Evolutionary conservation across 1,284 basidiomycete species (phyloP).

Genomic region (Melampsora americana): DNA sequence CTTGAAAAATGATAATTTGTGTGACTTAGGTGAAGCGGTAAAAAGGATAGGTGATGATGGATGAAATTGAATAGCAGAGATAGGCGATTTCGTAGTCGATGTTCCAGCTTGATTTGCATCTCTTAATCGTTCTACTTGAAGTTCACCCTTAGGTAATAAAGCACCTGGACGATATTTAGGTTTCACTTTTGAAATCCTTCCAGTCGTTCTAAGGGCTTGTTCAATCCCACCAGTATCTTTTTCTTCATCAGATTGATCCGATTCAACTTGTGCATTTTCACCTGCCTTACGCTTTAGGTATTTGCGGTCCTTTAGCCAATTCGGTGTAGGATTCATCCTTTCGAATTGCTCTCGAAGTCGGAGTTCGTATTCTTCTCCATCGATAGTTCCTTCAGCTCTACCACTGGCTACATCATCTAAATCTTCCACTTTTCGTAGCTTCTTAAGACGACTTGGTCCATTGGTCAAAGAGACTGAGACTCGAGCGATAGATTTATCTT

Average conservation of each 20-base stretch:
- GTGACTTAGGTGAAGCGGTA: constrained; percentile 67
- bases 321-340: constrained; percentile 80
- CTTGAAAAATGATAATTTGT: constrained; percentile 26
- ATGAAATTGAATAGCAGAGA: constrained; percentile 73
- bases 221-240: constrained; percentile 56
- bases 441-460: constrained; percentile 67
- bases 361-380: constrained; percentile 78
- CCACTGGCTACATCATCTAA: constrained; percentile 3
- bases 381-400: constrained; percentile 65
- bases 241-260: constrained; percentile 53
- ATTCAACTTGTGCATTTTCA: constrained; percentile 53
- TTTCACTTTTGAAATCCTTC: constrained; percentile 55
- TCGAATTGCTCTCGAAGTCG: constrained; percentile 78
- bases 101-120: constrained; percentile 78
- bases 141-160: constrained; percentile 63
- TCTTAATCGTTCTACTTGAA: constrained; percentile 77
- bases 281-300: constrained; percentile 53
- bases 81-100: constrained; percentile 63
- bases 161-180: constrained; percentile 53
- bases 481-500: constrained; percentile 73
- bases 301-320: constrained; percentile 74
- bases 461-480: constrained; percentile 66
- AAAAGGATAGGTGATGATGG: constrained; percentile 80
- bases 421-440: constrained; percentile 70
- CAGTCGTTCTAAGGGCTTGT: constrained; percentile 61